These are phyloP conservation scores for Hyaloscypha bicolor DNA, from an alignment of 495 filamentous ascomycete species.

Conservation along the genomic window DNA sequence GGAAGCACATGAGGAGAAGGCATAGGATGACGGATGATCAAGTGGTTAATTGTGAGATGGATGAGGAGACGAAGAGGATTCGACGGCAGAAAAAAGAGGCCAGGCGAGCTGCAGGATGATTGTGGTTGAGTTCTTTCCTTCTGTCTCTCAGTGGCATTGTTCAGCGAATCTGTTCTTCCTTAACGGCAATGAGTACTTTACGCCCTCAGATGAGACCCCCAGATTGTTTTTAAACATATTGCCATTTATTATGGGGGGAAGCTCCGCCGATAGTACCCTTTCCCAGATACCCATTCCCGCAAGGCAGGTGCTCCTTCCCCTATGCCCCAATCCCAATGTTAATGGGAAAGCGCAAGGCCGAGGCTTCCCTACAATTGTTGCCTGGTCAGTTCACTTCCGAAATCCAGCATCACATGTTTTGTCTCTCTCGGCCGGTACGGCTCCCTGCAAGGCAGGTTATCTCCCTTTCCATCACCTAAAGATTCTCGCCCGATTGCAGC, in stretches of 20 bases:
- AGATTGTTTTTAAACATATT: no score
- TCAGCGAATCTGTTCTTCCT: background rate
- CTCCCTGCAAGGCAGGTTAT: background rate
- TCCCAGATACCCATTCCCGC: background rate
- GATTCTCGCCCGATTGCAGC: background rate
- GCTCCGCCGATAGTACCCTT: background rate
- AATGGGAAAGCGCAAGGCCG: background rate
- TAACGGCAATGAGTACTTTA: background rate
- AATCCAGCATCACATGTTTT: background rate
- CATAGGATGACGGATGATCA: background rate
- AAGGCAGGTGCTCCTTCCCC: background rate
- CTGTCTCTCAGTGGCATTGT: background rate
- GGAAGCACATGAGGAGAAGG: slow-evolving; percentile 12
- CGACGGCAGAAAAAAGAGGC: slow-evolving; percentile 1
- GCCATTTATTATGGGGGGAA: background rate
- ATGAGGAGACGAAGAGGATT: slow-evolving; percentile 6
- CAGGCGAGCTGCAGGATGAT: background rate
- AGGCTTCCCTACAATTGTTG: background rate
- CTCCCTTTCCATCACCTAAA: no score
- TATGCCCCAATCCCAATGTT: background rate
- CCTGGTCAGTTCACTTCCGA: background rate
- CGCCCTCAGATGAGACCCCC: no score
- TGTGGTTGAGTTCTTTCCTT: background rate
- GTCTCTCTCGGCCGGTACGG: background rate
- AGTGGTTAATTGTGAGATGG: slow-evolving; percentile 4